Evolutionary conservation across 768 basidiomycete species (phyloP).

Genomic region (Fistulinella prunicolor): DNA sequence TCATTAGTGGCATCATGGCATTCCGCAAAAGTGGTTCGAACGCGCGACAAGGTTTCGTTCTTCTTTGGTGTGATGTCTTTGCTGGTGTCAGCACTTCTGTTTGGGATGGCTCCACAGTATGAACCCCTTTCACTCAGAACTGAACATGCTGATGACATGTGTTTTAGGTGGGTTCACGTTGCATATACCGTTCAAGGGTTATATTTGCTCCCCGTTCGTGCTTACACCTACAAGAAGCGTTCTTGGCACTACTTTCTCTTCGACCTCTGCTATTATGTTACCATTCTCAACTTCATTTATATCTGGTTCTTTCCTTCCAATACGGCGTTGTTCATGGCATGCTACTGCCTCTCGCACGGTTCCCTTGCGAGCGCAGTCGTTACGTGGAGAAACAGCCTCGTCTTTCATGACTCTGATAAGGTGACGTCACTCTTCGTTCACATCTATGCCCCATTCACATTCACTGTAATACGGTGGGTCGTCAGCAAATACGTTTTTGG

Average conservation of each 20-base stretch:
- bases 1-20: slow-evolving; percentile 85
- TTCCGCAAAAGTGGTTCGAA: slow-evolving; percentile 82
- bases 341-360: slow-evolving; percentile 90
- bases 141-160: slow-evolving; percentile 9
- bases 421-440: slow-evolving; percentile 95
- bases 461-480: slow-evolving; percentile 84
- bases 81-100: slow-evolving; percentile 78
- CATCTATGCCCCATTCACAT: slow-evolving; percentile 86
- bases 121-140: slow-evolving; percentile 19
- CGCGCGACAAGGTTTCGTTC: slow-evolving; percentile 85
- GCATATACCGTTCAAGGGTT: slow-evolving; percentile 77
- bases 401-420: slow-evolving; percentile 97
- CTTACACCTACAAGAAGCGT: slow-evolving; percentile 87
- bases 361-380: slow-evolving; percentile 91
- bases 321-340: slow-evolving; percentile 80
- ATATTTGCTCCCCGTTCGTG: slow-evolving; percentile 79
- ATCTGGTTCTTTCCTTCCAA: slow-evolving; percentile 86
- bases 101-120: slow-evolving; percentile 85
- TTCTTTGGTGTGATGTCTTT: slow-evolving; percentile 93
- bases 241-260: slow-evolving; percentile 94
- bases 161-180: slow-evolving; percentile 77
- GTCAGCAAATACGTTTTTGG: neutral
- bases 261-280: slow-evolving; percentile 91
- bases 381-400: slow-evolving; percentile 97
- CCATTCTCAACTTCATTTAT: slow-evolving; percentile 86